These are phyloP conservation scores for Alternaria hordeiaustralica DNA, from an alignment of 2,329 filamentous ascomycete genomes.

Conservation along the genomic window DNA sequence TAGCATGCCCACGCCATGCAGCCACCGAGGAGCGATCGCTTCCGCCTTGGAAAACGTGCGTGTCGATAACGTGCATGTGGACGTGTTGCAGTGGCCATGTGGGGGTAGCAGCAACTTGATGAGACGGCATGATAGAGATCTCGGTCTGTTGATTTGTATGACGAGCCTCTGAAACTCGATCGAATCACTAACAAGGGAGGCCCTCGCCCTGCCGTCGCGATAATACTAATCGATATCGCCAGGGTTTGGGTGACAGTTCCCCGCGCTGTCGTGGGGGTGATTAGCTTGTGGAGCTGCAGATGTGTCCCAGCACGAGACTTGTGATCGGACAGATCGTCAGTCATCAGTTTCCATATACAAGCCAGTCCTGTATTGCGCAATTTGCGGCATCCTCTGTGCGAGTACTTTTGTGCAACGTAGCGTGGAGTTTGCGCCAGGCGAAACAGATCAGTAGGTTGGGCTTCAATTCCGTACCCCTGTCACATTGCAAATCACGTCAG, in stretches of 20 bases:
- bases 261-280: slow-evolving; percentile 7
- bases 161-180: slow-evolving; percentile 4
- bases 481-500: background rate
- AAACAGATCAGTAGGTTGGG: background rate
- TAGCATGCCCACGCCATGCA: slow-evolving; percentile 13
- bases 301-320: slow-evolving; percentile 2
- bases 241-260: slow-evolving; percentile 4
- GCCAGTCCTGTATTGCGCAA: slow-evolving; percentile 1
- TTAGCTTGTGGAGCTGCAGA: background rate
- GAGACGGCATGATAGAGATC: slow-evolving; percentile 1
- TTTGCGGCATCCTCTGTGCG: background rate
- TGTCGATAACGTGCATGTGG: slow-evolving; percentile 4
- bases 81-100: slow-evolving; percentile 3
- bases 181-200: background rate
- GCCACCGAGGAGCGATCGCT: slow-evolving; percentile 9
- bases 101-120: slow-evolving; percentile 4
- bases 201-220: slow-evolving; percentile 1
- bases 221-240: background rate
- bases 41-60: slow-evolving; percentile 14
- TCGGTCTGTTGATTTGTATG: background rate
- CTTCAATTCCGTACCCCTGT: slow-evolving; percentile 1
- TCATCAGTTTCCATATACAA: background rate
- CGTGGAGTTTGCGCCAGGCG: background rate
- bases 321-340: background rate
- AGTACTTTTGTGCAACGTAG: background rate